These are phyloP conservation scores for Colletotrichum liriopes DNA, from an alignment of 2,329 filamentous ascomycete genomes.

Conservation along the genomic window DNA sequence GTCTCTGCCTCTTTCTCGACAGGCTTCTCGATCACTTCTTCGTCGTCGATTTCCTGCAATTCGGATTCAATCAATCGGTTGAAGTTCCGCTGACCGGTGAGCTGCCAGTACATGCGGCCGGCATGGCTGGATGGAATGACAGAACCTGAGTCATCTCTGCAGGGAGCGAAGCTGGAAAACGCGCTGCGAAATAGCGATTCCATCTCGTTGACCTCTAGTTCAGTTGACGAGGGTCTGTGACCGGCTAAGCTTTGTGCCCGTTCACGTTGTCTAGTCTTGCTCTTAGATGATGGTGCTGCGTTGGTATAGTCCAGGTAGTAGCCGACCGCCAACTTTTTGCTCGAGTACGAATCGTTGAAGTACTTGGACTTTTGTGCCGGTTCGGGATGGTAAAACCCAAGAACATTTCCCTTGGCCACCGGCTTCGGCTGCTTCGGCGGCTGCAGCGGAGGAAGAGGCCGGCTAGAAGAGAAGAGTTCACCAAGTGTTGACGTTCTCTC, in stretches of 20 bases:
- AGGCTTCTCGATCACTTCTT: slow-evolving; percentile 52
- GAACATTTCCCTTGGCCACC: slow-evolving; percentile 73
- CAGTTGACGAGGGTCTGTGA: slow-evolving; percentile 69
- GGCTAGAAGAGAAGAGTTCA: slow-evolving; percentile 80
- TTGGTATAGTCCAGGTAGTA: slow-evolving; percentile 81
- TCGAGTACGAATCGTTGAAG: slow-evolving; percentile 74
- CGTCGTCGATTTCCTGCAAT: slow-evolving; percentile 58
- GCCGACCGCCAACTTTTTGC: slow-evolving; percentile 75
- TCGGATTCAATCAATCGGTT: slow-evolving; percentile 74
- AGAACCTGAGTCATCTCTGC: slow-evolving; percentile 80
- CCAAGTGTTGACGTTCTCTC: slow-evolving; percentile 77
- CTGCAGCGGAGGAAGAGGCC: slow-evolving; percentile 75
- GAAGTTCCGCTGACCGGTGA: slow-evolving; percentile 76
- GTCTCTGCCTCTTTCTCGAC: slow-evolving; percentile 50
- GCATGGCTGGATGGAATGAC: slow-evolving; percentile 78
- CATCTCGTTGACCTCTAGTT: slow-evolving; percentile 76
- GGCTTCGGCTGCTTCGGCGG: slow-evolving; percentile 81
- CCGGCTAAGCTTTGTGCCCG: slow-evolving; percentile 78
- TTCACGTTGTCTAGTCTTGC: slow-evolving; percentile 78
- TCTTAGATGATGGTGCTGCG: slow-evolving; percentile 69
- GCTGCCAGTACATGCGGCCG: slow-evolving; percentile 84
- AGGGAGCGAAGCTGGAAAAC: slow-evolving; percentile 86
- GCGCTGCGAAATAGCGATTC: slow-evolving; percentile 83
- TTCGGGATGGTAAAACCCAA: slow-evolving; percentile 70
- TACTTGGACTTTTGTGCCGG: slow-evolving; percentile 69